These are phyloP conservation scores for Flaveria brownii DNA, from an alignment of 129 eudicot genomes.

Conservation along the genomic window DNA sequence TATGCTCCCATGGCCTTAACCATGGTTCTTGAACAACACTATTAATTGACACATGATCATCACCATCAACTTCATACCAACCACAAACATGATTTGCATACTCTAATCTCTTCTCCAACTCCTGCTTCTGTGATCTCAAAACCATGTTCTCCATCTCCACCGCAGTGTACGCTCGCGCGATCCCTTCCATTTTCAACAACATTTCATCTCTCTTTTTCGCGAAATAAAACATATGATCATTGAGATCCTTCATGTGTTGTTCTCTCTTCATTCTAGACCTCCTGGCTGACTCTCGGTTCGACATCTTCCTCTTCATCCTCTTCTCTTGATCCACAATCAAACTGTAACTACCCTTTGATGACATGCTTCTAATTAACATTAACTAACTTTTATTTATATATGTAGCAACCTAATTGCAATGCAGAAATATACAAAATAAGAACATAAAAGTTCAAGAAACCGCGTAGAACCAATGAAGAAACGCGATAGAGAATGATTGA, in stretches of 20 bases:
- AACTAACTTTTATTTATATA: not conserved
- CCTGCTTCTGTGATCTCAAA: conserved; percentile 41
- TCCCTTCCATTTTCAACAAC: conserved; percentile 31
- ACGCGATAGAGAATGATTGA: conserved; percentile 66
- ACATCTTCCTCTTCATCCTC: conserved; percentile 57
- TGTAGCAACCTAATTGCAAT: not conserved
- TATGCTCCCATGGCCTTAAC: conserved; percentile 43
- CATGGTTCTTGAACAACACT: conserved; percentile 41
- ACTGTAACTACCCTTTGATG: conserved; percentile 27
- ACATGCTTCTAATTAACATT: conserved; percentile 22
- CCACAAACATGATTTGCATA: conserved; percentile 41
- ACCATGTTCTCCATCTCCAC: conserved; percentile 47
- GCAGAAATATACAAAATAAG: not conserved
- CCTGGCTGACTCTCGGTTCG: conserved; percentile 60
- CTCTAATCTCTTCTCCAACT: conserved; percentile 48
- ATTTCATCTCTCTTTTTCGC: conserved; percentile 41
- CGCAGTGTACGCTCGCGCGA: conserved; percentile 1
- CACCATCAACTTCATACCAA: conserved; percentile 27
- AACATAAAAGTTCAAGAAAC: conserved; percentile 39
- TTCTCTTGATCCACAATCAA: conserved; percentile 38
- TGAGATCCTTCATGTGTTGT: conserved; percentile 50
- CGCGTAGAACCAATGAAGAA: conserved; percentile 66
- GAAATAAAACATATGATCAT: conserved; percentile 32
- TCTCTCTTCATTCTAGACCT: conserved; percentile 55
- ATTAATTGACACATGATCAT: not conserved